Base-by-base conservation (phyloP, 2,329 filamentous ascomycete species). In the Aspergillus tamarii region DNA sequence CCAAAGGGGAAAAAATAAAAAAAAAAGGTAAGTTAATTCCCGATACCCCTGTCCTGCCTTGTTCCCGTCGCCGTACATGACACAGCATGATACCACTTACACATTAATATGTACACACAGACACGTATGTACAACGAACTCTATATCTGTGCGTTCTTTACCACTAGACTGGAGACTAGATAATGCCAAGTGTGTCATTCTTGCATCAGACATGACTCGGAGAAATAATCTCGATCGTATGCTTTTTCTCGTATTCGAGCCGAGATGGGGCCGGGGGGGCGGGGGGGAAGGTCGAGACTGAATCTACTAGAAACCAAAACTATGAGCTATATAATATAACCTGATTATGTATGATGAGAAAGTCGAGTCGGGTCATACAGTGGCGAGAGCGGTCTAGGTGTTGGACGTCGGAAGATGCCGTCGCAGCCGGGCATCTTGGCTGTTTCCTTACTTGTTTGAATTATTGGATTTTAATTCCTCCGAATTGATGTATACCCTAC, bases 181-280 rank as follows among this genome's bases (percentile, higher is more conserved):
- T 21, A 48, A 11, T 12, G 48, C 28, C 48, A 50, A 50, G 23
- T 41, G 46, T 50, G 46, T 30, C 46, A 30, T 16, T 50, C 23
- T 9, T 28, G 46, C 46, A 50, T 28, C 46, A 32, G 28, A 32
- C 48, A 52, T 52, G 28, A 34, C 48, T 52, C 48, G 28, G 48
- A 32, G 28, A 34, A 52, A 34, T 32, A 32, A 10, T 52, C 48
- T n/a, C 9, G 19, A 19, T 52, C 28, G 9, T n/a, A 11, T 19
- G 32, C 32, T 55, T 36, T 21, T 14, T 21, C 52, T 55, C 52
- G 52, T 55, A 55, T 39, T 55, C 52, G n/a, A 41, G 19, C 39
- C 39, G 39, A 41, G 16, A 41, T n/a, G n/a, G n/a, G n/a, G n/a
- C n/a, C n/a, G n/a, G n/a, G n/a, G 4, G 7, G 6, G 8, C 7